Percentiles rank a stretch among this genome's conserved stretches.
Evolutionary conservation across 768 basidiomycete genomes (phyloP).

Genomic region (Pleurotus djamor): DNA sequence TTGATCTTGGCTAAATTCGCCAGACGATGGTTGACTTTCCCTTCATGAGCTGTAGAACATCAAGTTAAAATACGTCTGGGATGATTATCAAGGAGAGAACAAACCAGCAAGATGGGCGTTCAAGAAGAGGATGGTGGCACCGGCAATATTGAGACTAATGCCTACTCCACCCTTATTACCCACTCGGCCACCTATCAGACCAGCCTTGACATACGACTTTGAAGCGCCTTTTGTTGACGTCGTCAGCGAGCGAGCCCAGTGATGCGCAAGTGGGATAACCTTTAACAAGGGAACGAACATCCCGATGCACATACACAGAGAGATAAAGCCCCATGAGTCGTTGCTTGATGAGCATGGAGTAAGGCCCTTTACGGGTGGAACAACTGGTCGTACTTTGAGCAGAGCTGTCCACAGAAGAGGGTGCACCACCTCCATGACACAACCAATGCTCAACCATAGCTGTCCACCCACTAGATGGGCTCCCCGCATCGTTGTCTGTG

Average conservation of each 20-base stretch:
- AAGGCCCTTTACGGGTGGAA: conserved; percentile 63
- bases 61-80: not conserved
- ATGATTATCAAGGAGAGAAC: conserved; percentile 10
- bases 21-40: conserved; percentile 72
- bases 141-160: conserved; percentile 81
- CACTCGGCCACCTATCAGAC: conserved; percentile 85
- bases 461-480: conserved; percentile 61
- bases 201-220: conserved; percentile 83
- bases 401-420: not conserved
- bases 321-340: conserved; percentile 89
- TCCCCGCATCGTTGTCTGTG: conserved; percentile 28
- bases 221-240: conserved; percentile 51
- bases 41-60: conserved; percentile 62
- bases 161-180: conserved; percentile 95
- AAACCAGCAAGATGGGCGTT: conserved; percentile 89
- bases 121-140: conserved; percentile 83
- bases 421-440: conserved; percentile 39
- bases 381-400: conserved; percentile 16
- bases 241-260: conserved; percentile 6
- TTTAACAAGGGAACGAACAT: conserved; percentile 59
- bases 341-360: conserved; percentile 84
- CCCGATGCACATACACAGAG: conserved; percentile 72
- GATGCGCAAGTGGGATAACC: conserved; percentile 31
- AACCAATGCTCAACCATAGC: conserved; percentile 76
- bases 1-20: conserved; percentile 91